Percentiles rank a stretch among this genome's conserved stretches.
Evolutionary conservation across 208 protist species (phyloP).

Genomic region (Leishmania lainsoni): DNA sequence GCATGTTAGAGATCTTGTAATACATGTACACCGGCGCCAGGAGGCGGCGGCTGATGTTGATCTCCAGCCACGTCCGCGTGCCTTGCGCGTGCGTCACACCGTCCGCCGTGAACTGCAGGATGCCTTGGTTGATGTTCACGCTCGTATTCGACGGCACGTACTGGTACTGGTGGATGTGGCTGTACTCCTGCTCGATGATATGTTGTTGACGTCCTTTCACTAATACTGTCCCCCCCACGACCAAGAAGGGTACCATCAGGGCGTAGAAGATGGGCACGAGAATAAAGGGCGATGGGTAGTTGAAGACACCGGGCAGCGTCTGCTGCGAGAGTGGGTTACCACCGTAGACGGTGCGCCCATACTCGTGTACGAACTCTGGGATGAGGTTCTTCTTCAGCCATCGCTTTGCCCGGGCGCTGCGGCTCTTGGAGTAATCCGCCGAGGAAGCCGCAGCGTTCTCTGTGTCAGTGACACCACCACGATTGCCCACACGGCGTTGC

Average conservation of each 20-base stretch:
- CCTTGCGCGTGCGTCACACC: slow-evolving; percentile 62
- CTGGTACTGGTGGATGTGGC: slow-evolving; percentile 77
- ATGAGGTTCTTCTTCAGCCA: slow-evolving; percentile 37
- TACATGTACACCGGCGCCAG: slow-evolving; percentile 96
- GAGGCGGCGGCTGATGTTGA: slow-evolving; percentile 68
- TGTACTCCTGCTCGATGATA: slow-evolving; percentile 54
- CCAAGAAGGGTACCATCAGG: slow-evolving; percentile 58
- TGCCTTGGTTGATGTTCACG: slow-evolving; percentile 75
- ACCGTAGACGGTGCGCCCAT: slow-evolving; percentile 79
- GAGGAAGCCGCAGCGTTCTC: not conserved
- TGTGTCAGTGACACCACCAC: not conserved
- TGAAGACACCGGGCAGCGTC: slow-evolving; percentile 67
- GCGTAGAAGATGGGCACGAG: slow-evolving; percentile 58
- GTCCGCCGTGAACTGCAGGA: slow-evolving; percentile 56
- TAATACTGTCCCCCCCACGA: slow-evolving; percentile 48
- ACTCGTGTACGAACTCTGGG: slow-evolving; percentile 37
- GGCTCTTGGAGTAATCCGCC: not conserved
- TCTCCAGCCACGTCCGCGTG: slow-evolving; percentile 61
- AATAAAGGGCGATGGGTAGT: slow-evolving; percentile 53
- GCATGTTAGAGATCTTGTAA: slow-evolving; percentile 96
- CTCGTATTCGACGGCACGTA: slow-evolving; percentile 61
- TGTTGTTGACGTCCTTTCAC: slow-evolving; percentile 33
- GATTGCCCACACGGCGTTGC: not conserved
- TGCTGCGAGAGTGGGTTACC: slow-evolving; percentile 78
- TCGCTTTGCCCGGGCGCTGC: not conserved